These are phyloP conservation scores for Teratosphaeriaceae sp. DNA, from an alignment of 2,329 filamentous ascomycete genomes.

Conservation along the genomic window DNA sequence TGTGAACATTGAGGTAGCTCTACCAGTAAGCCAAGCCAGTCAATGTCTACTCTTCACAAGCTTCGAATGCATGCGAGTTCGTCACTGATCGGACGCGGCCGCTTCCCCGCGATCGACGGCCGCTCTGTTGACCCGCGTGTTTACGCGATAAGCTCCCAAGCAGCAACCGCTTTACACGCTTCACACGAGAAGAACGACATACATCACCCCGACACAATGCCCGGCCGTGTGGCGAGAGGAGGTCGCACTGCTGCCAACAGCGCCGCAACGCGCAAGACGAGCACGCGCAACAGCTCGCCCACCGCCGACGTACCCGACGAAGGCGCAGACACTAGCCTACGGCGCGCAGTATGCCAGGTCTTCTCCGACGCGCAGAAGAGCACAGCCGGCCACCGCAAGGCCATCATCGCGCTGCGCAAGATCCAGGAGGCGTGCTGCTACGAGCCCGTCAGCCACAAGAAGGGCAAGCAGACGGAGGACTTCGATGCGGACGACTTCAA, in stretches of 20 bases:
- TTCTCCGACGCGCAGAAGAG: constrained; percentile 68
- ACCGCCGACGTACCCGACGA: constrained; percentile 58
- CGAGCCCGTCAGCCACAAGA: constrained; percentile 45
- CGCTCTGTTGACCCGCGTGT: background rate
- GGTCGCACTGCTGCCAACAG: constrained; percentile 7
- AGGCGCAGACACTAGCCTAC: constrained; percentile 61
- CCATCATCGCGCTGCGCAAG: constrained; percentile 80
- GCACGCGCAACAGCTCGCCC: constrained; percentile 22
- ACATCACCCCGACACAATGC: constrained; percentile 18
- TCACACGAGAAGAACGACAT: too few relatives aligned
- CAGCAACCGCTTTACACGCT: background rate
- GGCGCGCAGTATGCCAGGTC: constrained; percentile 60
- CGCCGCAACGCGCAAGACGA: constrained; percentile 8
- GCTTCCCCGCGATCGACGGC: too few relatives aligned
- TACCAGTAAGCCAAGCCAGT: background rate
- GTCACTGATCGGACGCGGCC: background rate
- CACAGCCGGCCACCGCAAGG: constrained; percentile 82
- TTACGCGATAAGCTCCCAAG: background rate
- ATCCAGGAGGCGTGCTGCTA: constrained; percentile 77
- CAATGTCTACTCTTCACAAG: too few relatives aligned
- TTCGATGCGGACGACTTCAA: constrained; percentile 86
- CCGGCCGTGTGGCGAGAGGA: constrained; percentile 24
- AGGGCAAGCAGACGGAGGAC: constrained; percentile 52
- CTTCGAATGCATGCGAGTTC: too few relatives aligned
- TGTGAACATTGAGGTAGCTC: constrained; percentile 19